Base-by-base conservation (phyloP, 441 rosid genomes). In the Capsella rubella region DNA sequence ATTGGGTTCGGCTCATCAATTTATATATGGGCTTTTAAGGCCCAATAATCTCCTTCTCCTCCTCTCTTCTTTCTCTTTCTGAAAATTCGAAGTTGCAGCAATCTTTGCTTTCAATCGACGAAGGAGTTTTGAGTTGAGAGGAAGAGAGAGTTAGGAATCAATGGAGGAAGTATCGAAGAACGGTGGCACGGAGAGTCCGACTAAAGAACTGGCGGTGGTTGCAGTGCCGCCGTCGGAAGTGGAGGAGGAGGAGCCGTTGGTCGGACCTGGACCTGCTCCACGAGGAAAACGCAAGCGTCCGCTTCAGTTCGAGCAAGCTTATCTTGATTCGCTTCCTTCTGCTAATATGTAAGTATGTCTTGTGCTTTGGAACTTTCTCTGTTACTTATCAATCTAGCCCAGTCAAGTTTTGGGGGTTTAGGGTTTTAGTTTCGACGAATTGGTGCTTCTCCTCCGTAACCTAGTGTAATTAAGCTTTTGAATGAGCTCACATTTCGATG, bases 291-390 rank as follows among this genome's bases (percentile, higher is more conserved):
- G 82, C 61, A 92, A 95, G 79, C 98, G 93, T 68, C 98, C 93
- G 12, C 97, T 95, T 51, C 96, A 88, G 82, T 92, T 95, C 78
- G 98, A 95, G 80, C 87, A 88, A 73, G 96, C 99, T 21, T 92
- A 87, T 76, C 93, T 95, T 1, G 89, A 92, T 69, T 72, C 99
- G 2, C 96, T 95, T 64, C 98, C 98, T 61, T 92, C 90, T 21
- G 99, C 97, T 61, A 90, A 87, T 84, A 90, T 85, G 98, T 95
- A 80, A 54, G 67, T 10, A 31, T 57, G 1, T 18, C 32, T 42
- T 55, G 15, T 71, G 37, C 12, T 62, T 51, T 61, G 5, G 31
- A 47, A 13, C 63, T 5, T 0, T 65, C 16, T 32, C 12, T 61
- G 68, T 13, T 54, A 18, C 3, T 55, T 6, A 12, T 57, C 12